These are phyloP conservation scores for Lathyrus oleraceus DNA, from an alignment of 306 rosid species.

Conservation along the genomic window DNA sequence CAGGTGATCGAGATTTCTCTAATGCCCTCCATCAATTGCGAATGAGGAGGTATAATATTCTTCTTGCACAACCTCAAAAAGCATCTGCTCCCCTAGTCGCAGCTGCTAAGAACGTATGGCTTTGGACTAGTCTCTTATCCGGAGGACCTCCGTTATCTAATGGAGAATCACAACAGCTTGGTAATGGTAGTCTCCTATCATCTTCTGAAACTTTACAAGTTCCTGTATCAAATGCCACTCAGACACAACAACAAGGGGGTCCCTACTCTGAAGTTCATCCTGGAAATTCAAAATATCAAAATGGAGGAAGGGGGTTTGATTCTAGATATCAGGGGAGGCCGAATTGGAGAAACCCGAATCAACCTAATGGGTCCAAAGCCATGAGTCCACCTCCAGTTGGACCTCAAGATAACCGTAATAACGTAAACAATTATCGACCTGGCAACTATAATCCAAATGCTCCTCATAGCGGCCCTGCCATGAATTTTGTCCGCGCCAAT, in stretches of 20 bases:
- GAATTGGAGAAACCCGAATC: conserved; percentile 52
- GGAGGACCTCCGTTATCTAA: conserved; percentile 74
- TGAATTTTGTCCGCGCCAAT: conserved; percentile 47
- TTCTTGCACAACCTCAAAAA: conserved; percentile 85
- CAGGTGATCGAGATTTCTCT: conserved; percentile 93
- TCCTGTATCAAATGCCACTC: conserved; percentile 41
- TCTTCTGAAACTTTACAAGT: conserved; percentile 43
- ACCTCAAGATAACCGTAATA: conserved; percentile 53
- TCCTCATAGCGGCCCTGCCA: conserved; percentile 48
- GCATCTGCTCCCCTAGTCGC: conserved; percentile 88
- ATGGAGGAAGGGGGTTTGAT: conserved; percentile 57
- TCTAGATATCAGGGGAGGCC: conserved; percentile 54
- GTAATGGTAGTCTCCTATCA: conserved; percentile 38
- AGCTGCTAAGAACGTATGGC: conserved; percentile 96
- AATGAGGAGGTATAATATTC: conserved; percentile 88
- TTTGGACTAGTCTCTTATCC: conserved; percentile 77
- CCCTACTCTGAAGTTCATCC: conserved; percentile 44
- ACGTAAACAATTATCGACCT: conserved; percentile 39
- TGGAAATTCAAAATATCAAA: conserved; percentile 53
- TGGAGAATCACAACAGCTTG: conserved; percentile 67
- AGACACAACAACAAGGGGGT: conserved; percentile 36
- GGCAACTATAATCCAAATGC: conserved; percentile 40
- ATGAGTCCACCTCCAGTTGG: conserved; percentile 52
- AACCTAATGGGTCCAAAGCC: conserved; percentile 46
- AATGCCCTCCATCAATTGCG: conserved; percentile 95